Base-by-base conservation (phyloP, 345 rosid genomes). In the Rhodamnia argentea region DNA sequence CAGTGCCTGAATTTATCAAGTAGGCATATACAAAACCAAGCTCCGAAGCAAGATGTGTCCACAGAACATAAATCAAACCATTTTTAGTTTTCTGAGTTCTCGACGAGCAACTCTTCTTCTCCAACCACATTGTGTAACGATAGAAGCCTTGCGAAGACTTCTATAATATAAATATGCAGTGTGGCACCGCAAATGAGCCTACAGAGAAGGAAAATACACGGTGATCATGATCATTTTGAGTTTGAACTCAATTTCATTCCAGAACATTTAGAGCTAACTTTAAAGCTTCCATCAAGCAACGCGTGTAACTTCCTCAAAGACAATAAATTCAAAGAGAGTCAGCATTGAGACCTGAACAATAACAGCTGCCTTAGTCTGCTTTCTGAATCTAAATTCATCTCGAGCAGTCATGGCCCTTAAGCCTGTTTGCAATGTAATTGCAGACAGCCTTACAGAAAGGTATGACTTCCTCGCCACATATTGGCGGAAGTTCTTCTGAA, bases 341-440 rank as follows among this genome's bases (percentile, higher is more conserved):
- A 84, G 84, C 55, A 24, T 74, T 57, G 62, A 32, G n/a, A 97
- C 99, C 99, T 98, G 97, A 84, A 98, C 90, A 85, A 91, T 89
- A 85, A 92, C 94, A 88, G 99, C 95, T 86, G 98, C 99, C 92
- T 93, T 96, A 32, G 98, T 96, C 91, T 93, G 97, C 93, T 90
- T 95, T 93, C 96, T 92, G 91, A 93, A 94, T 91, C 98, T 93
- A 92, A 96, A 98, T 84, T 94, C 99, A 91, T 95, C 92, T 87
- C 96, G 96, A 92, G 99, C 98, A 87, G 92, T 92, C 99, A 96
- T 96, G 78, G 96, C 98, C 90, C 98, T 95, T 87, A 96, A 91
- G 52, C 96, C 95, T 51, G 98, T 93, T 92, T 96, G 99, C 89
- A 96, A 86, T 83, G 91, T 88, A 83, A 94, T 91, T 54, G 96